phyloP scores from a whole-genome alignment of 2,329 filamentous ascomycete genomes.

The Bipolaris cookei region DNA sequence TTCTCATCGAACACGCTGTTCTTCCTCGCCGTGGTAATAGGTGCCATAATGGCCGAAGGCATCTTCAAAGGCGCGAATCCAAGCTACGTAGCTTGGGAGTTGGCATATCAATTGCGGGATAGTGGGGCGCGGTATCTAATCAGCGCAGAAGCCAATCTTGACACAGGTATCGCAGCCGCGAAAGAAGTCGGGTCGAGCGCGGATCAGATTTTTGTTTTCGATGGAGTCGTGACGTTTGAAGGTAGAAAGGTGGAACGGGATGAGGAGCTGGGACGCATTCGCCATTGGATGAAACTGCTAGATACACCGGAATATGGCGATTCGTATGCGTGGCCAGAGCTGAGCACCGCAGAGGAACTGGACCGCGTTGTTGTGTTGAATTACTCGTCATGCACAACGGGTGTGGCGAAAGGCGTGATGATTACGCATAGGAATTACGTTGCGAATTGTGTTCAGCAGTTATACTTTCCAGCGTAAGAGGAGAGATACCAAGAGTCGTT shows the following conservation, averaged over 20 bases:
- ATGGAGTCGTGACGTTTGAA: conserved; percentile 57
- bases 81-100: conserved; percentile 69
- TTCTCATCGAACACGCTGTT: conserved; percentile 77
- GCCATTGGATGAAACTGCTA: conserved; percentile 70
- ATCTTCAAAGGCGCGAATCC: conserved; percentile 80
- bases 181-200: conserved; percentile 61
- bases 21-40: conserved; percentile 73
- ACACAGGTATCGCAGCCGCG: conserved; percentile 71
- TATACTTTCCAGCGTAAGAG: conserved; percentile 56
- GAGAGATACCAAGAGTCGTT: conserved; percentile 57
- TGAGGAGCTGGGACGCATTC: conserved; percentile 50
- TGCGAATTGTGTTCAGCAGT: conserved; percentile 69
- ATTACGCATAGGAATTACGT: conserved; percentile 80
- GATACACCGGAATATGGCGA: conserved; percentile 55
- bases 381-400: conserved; percentile 80
- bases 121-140: conserved; percentile 72
- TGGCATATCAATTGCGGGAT: conserved; percentile 77
- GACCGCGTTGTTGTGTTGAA: conserved; percentile 72
- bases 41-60: conserved; percentile 77
- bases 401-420: conserved; percentile 82
- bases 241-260: conserved; percentile 44
- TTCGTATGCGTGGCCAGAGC: conserved; percentile 68
- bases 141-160: conserved; percentile 64
- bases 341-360: conserved; percentile 56
- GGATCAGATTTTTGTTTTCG: conserved; percentile 69